A percentile compares a stretch with the other conserved stretches of the same genome.
Evolutionary conservation across 2,329 filamentous ascomycete genomes (phyloP).

Genomic region (Xylariaceae sp.): DNA sequence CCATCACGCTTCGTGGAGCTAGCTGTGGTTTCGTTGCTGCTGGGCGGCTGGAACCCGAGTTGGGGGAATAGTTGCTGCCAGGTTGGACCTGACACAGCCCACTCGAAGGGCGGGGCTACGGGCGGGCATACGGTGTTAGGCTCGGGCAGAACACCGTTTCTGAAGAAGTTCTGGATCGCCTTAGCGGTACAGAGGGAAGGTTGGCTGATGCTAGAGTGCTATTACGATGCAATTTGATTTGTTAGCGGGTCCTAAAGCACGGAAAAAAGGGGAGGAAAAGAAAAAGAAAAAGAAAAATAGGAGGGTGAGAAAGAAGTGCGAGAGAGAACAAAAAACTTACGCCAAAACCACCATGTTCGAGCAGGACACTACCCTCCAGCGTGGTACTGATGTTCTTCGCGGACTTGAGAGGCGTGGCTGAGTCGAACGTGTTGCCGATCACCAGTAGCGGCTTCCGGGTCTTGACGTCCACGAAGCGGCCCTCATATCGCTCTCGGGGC

Average conservation of each 20-base stretch:
- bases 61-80: constrained; percentile 25
- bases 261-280: neutral
- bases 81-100: constrained; percentile 12
- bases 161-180: constrained; percentile 30
- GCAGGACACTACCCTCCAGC: constrained; percentile 46
- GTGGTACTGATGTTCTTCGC: constrained; percentile 45
- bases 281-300: neutral
- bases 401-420: constrained; percentile 46
- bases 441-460: constrained; percentile 42
- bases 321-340: constrained; percentile 37
- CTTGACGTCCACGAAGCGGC: constrained; percentile 38
- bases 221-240: neutral
- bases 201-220: constrained; percentile 29
- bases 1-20: neutral
- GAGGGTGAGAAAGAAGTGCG: neutral
- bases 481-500: constrained; percentile 45
- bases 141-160: constrained; percentile 27
- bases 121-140: constrained; percentile 18
- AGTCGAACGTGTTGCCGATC: constrained; percentile 47
- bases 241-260: neutral
- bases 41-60: constrained; percentile 13
- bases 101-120: constrained; percentile 12
- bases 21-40: constrained; percentile 5
- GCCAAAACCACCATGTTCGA: constrained; percentile 45
- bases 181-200: constrained; percentile 32